Percentiles rank a stretch among this genome's conserved stretches.
Conservation (phyloP, 768 basidiomycete species). For the Hypholoma fasciculare region DNA sequence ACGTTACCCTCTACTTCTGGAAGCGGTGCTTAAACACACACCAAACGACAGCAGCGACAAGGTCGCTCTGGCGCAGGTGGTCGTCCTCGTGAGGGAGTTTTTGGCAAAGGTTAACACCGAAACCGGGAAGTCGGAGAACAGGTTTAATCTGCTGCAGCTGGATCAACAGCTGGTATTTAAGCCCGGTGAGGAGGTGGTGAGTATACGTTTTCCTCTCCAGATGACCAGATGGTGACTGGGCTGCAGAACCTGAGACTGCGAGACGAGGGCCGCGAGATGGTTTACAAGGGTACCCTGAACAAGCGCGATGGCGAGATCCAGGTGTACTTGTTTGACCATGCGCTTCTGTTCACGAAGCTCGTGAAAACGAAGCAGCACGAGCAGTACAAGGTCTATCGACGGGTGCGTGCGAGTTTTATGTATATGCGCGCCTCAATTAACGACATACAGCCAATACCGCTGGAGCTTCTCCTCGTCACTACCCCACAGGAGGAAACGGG, state of each 20-base stretch:
- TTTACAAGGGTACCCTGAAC: slow-evolving; percentile 88
- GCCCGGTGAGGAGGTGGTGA: slow-evolving; percentile 86
- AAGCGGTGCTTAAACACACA: slow-evolving; percentile 91
- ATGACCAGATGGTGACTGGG: background rate
- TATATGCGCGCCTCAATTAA: background rate
- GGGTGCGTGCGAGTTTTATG: slow-evolving; percentile 54
- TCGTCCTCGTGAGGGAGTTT: slow-evolving; percentile 78
- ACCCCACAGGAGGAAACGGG: slow-evolving; percentile 69
- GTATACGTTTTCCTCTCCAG: slow-evolving; percentile 25
- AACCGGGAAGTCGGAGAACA: slow-evolving; percentile 93
- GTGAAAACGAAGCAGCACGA: slow-evolving; percentile 88
- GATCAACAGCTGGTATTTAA: slow-evolving; percentile 90
- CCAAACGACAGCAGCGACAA: slow-evolving; percentile 90
- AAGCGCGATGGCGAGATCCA: slow-evolving; percentile 90
- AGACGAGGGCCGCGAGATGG: slow-evolving; percentile 88
- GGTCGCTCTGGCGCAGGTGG: slow-evolving; percentile 68
- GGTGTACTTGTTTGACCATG: slow-evolving; percentile 97
- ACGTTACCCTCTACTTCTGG: slow-evolving; percentile 92
- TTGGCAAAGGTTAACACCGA: slow-evolving; percentile 88
- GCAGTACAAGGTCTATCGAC: slow-evolving; percentile 90
- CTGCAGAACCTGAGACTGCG: slow-evolving; percentile 78
- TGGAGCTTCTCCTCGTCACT: slow-evolving; percentile 86
- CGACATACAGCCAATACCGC: slow-evolving; percentile 79
- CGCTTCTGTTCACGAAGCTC: slow-evolving; percentile 86
- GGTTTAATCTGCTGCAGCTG: slow-evolving; percentile 93